phyloP scores from a whole-genome alignment of 1,284 basidiomycete species.

The Omphalotus olearius region DNA sequence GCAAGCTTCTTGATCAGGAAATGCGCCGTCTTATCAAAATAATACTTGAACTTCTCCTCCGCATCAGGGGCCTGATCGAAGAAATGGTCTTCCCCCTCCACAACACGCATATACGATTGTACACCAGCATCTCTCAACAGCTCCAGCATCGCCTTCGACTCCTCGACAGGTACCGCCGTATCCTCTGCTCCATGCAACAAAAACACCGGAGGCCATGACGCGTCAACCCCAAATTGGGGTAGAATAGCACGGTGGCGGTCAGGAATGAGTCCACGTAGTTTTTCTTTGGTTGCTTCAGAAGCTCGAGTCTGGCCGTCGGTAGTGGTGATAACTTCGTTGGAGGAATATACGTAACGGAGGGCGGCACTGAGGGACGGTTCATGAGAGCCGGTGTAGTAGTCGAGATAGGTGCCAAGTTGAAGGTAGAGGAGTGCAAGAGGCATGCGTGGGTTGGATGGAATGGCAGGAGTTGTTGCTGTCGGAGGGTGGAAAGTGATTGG shows the following conservation, averaged over 20 bases:
- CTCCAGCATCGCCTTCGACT: constrained; percentile 11
- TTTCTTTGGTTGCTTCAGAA: constrained; percentile 7
- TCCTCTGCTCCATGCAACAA: constrained; percentile 12
- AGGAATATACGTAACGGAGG: constrained; percentile 28
- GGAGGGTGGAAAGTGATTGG: constrained; percentile 43
- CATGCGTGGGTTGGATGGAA: constrained; percentile 60
- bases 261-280: constrained; percentile 30
- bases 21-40: constrained; percentile 5
- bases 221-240: constrained; percentile 44
- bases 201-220: constrained; percentile 45
- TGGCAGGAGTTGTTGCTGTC: constrained; percentile 43
- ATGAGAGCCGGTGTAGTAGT: constrained; percentile 58
- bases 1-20: constrained; percentile 1
- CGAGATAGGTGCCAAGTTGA: constrained; percentile 53
- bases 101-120: background rate
- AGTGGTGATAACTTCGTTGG: background rate
- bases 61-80: constrained; percentile 13
- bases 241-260: constrained; percentile 38
- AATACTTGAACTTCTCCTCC: constrained; percentile 6
- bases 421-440: constrained; percentile 52
- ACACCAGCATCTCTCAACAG: constrained; percentile 10
- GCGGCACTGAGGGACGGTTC: constrained; percentile 45
- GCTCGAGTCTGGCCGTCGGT: background rate
- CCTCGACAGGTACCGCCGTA: constrained; percentile 9
- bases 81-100: constrained; percentile 14